Conservation (phyloP, 352 stramenopile species). For the Halophytophthora batemanensis region DNA sequence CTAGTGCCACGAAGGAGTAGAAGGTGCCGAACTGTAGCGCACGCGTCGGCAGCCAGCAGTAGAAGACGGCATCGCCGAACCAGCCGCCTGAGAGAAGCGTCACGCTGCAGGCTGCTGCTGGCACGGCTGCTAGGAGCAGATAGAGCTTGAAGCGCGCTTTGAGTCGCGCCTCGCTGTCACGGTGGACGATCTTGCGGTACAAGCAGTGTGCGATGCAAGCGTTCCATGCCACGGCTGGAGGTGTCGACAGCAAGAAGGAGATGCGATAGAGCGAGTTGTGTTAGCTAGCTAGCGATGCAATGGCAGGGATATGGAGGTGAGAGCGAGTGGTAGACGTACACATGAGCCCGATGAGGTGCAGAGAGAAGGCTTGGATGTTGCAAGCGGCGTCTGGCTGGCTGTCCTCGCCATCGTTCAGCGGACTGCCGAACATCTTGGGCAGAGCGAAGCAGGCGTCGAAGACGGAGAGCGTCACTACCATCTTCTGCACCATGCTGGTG, state of each 20-base stretch:
- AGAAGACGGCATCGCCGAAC: slow-evolving; percentile 57
- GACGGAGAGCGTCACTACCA: slow-evolving; percentile 69
- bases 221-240: slow-evolving; percentile 70
- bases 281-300: no score
- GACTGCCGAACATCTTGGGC: slow-evolving; percentile 50
- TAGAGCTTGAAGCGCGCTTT: slow-evolving; percentile 64
- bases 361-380: slow-evolving; percentile 49
- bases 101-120: slow-evolving; percentile 32
- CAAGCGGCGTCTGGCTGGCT: slow-evolving; percentile 26
- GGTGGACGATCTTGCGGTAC: slow-evolving; percentile 62
- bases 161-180: slow-evolving; percentile 61
- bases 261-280: no score
- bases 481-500: slow-evolving; percentile 59
- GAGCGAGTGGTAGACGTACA: no score
- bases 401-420: slow-evolving; percentile 13
- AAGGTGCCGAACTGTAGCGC: slow-evolving; percentile 50
- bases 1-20: slow-evolving; percentile 63
- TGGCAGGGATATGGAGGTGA: no score
- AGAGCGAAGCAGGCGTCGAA: slow-evolving; percentile 49
- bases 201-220: slow-evolving; percentile 69
- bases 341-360: slow-evolving; percentile 55
- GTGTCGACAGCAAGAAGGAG: no score
- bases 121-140: slow-evolving; percentile 41
- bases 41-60: slow-evolving; percentile 67
- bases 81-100: slow-evolving; percentile 34